These are phyloP conservation scores for Blastomyces percursus DNA, from an alignment of 2,329 filamentous ascomycete species.

Conservation along the genomic window DNA sequence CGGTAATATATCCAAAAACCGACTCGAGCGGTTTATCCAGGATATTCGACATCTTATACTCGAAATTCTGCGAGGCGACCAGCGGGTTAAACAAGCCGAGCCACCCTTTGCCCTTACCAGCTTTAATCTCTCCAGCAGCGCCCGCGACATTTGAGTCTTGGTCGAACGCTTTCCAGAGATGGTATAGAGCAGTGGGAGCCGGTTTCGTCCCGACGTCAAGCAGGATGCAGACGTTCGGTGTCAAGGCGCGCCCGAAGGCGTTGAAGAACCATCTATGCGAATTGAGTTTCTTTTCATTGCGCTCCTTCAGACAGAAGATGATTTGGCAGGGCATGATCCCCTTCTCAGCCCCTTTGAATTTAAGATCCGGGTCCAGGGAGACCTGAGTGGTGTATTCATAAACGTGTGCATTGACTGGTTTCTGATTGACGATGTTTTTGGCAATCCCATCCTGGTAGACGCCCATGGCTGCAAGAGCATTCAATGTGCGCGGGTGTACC, in stretches of 20 bases:
- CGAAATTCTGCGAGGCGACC: conserved; percentile 95
- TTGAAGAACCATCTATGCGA: conserved; percentile 99
- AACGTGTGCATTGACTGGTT: conserved; percentile 88
- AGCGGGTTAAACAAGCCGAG: conserved; percentile 81
- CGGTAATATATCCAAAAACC: conserved; percentile 96
- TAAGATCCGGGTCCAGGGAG: conserved; percentile 85
- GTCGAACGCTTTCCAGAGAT: conserved; percentile 98
- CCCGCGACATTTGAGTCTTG: conserved; percentile 95
- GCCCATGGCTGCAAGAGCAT: conserved; percentile 90
- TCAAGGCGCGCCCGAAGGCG: conserved; percentile 82
- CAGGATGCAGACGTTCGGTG: conserved; percentile 92
- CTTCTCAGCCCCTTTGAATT: conserved; percentile 98
- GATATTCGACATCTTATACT: conserved; percentile 99
- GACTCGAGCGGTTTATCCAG: conserved; percentile 94
- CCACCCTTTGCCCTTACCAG: conserved; percentile 81
- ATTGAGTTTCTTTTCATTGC: conserved; percentile 95
- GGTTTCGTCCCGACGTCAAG: conserved; percentile 94
- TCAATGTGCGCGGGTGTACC: conserved; percentile 85
- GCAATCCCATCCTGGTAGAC: conserved; percentile 98
- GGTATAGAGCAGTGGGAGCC: conserved; percentile 80
- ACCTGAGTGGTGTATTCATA: conserved; percentile 99
- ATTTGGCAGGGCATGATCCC: conserved; percentile 97
- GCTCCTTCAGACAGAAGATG: conserved; percentile 97
- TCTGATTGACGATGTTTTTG: conserved; percentile 95
- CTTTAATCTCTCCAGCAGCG: conserved; percentile 94